Evolutionary conservation across 257 asterid genomes (phyloP), one percentile per base, ranked within the genome.

Genomic region (Nicotiana noctiflora): DNA sequence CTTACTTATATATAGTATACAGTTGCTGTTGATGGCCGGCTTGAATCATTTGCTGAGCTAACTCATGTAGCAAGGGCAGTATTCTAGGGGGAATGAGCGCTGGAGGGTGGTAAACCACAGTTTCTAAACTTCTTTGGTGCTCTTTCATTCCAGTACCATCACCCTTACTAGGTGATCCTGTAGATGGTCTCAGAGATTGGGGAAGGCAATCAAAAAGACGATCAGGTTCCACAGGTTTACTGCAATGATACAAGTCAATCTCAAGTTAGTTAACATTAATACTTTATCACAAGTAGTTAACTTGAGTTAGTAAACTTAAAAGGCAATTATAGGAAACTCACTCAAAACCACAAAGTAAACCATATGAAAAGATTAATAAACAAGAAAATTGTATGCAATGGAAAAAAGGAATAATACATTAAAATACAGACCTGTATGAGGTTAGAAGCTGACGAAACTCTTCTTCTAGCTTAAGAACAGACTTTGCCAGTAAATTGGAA

Each of bases 191-290:
- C 87, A 91, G 85, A 72, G 99, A 89, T 83, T 84, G 89, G 49
- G 99, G 99, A 10, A 93, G 91, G 90, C 99, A 89, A 83, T 92
- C 99, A 49, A 90, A 90, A 66, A 95, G 92, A 79, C 90, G 89
- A 88, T 95, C 99, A 62, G 98, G 96, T 84, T 95, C 99, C 31
- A 93, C 89, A 65, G 98, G 97, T 85, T 95, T 95, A 92, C 99
- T 95, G 95, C 85, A 82, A 80, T 77, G 49, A 84, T 81, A 81
- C 61, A 84, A 27, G 60, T 64, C 59, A 84, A 83, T 75, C 40
- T 14, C 75, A 17, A 65, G 51, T 65, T 31, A 31, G 49, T 65
- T 17, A 17, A 31, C 8, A 15, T 31, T 15, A 17, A 17, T 31
- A 31, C 49, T 17, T 17, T 65, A 64, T 64, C 72, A 64, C 15